phyloP scores from a whole-genome alignment of 208 protist genomes.

The Leishmania turanica region DNA sequence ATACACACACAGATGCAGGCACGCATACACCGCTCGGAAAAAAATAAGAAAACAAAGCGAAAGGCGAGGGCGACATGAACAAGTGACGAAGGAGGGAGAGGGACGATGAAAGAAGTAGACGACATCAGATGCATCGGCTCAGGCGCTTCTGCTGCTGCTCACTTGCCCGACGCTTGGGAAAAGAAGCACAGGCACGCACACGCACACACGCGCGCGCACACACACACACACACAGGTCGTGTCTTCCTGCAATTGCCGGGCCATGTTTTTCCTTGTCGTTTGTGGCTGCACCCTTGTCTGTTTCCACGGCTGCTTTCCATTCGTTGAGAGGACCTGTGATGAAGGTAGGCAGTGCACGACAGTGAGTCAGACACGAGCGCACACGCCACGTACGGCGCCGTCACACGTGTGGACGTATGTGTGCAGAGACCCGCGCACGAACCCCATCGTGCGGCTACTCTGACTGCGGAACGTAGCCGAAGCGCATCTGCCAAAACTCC shows the following conservation, averaged over 20 bases:
- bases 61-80: not conserved
- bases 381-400: not conserved
- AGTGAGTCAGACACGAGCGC: not conserved
- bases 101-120: not conserved
- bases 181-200: not conserved
- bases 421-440: not conserved
- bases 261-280: not conserved
- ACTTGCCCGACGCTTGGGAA: not conserved
- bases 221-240: not conserved
- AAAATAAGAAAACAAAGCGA: too few species aligned
- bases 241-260: not conserved
- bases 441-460: not conserved
- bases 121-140: not conserved
- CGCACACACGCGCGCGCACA: not conserved
- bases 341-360: not conserved
- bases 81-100: not conserved
- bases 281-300: not conserved
- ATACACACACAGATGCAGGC: conserved; percentile 3
- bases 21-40: not conserved
- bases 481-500: conserved; percentile 82
- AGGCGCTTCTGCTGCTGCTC: not conserved
- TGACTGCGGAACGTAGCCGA: conserved; percentile 65
- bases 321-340: not conserved
- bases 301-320: not conserved
- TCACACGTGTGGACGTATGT: not conserved